Percentiles rank a stretch among this genome's conserved stretches.
Evolutionary conservation across 805 yeast species (phyloP).

Genomic region (Myxozyma nipponensis): DNA sequence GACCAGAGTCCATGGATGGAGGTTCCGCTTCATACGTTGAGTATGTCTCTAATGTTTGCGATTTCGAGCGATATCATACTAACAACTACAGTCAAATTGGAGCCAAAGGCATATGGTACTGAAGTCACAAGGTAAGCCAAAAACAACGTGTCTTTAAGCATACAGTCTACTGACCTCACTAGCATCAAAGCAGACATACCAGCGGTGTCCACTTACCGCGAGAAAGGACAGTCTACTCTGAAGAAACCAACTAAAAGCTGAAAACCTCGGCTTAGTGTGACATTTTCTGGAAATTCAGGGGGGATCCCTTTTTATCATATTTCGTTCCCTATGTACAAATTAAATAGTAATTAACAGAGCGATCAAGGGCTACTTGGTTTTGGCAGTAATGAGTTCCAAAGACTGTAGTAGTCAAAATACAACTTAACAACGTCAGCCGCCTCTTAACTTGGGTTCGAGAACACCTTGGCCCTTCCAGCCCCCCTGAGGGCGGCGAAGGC

Average conservation of each 20-base stretch:
- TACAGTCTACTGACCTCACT: background rate
- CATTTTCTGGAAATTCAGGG: too few relatives aligned
- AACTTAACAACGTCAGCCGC: too few relatives aligned
- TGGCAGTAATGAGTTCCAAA: too few relatives aligned
- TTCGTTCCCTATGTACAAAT: too few relatives aligned
- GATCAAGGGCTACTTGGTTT: too few relatives aligned
- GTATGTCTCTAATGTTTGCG: conserved; percentile 5
- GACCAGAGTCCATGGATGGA: conserved; percentile 99
- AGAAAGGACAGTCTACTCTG: conserved; percentile 54
- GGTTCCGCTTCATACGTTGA: conserved; percentile 92
- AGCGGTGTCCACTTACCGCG: conserved; percentile 95
- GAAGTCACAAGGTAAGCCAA: conserved; percentile 53
- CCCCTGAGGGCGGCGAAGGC: too few relatives aligned
- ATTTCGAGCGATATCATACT: background rate
- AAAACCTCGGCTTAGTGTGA: background rate
- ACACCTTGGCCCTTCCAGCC: too few relatives aligned
- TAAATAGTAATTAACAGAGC: too few relatives aligned
- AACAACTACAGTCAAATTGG: conserved; percentile 55
- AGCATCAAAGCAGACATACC: conserved; percentile 93
- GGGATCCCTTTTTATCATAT: too few relatives aligned
- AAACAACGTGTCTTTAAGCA: background rate
- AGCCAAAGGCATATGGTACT: conserved; percentile 92
- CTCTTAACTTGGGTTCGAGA: too few relatives aligned
- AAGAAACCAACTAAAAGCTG: background rate
- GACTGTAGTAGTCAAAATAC: too few relatives aligned